Conservation (phyloP, 192 early-diverging fungal genomes). For the Coemansia brasiliensis region DNA sequence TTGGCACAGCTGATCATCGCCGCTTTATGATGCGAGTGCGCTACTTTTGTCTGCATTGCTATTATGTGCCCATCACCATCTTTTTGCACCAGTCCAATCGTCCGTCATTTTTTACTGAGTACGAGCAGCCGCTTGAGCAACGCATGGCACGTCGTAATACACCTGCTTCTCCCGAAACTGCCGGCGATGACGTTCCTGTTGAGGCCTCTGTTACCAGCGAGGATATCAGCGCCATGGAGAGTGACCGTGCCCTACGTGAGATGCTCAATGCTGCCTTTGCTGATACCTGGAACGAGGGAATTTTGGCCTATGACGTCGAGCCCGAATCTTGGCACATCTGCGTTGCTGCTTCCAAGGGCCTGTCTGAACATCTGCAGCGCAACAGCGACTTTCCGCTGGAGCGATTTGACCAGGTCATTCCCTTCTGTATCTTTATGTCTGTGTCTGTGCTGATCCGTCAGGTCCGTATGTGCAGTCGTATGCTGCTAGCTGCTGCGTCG, state of each 20-base stretch:
- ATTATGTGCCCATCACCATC: conserved; percentile 50
- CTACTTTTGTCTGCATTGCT: conserved; percentile 55
- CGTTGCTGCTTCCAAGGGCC: conserved; percentile 28
- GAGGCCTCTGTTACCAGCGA: conserved; percentile 7
- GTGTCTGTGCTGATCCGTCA: conserved; percentile 47
- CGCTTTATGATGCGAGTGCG: conserved; percentile 58
- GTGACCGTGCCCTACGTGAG: conserved; percentile 39
- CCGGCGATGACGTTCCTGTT: conserved; percentile 2
- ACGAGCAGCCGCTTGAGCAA: conserved; percentile 45
- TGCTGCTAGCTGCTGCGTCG: conserved; percentile 11
- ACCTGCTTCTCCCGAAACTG: neutral
- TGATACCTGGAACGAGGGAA: conserved; percentile 48
- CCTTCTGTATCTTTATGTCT: conserved; percentile 56
- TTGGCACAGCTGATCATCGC: conserved; percentile 52
- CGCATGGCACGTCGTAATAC: conserved; percentile 9
- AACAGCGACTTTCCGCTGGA: conserved; percentile 50
- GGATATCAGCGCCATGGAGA: conserved; percentile 16
- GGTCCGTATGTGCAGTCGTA: conserved; percentile 36
- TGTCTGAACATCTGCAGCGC: conserved; percentile 45
- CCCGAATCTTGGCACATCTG: conserved; percentile 32
- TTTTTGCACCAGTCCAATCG: conserved; percentile 54
- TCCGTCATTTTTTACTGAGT: conserved; percentile 53
- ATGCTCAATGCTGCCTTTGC: conserved; percentile 51
- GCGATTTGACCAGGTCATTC: conserved; percentile 55
- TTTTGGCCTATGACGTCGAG: conserved; percentile 49